A percentile compares a stretch with the other conserved stretches of the same genome.
phyloP scores from a whole-genome alignment of 1,284 basidiomycete species.

The Lentinula novae-zelandiae region DNA sequence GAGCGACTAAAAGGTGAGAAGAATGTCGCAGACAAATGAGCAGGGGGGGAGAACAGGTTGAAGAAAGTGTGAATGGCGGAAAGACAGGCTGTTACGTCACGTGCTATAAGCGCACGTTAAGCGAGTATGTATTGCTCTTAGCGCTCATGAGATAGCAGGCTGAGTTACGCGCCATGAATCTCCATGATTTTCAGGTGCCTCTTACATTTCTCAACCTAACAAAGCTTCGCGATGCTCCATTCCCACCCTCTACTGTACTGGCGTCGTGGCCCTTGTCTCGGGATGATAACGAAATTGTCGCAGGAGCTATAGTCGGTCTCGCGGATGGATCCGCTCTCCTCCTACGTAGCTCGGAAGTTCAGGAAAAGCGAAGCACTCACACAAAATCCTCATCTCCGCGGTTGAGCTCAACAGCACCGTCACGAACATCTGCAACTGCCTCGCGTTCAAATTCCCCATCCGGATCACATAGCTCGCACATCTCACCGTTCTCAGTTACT shows the following conservation, averaged over 20 bases:
- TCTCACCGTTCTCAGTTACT: conserved; percentile 32
- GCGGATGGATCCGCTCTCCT: conserved; percentile 8
- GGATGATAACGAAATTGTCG: not conserved
- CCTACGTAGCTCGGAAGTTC: conserved; percentile 2
- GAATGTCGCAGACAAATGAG: conserved; percentile 19
- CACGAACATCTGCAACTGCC: conserved; percentile 17
- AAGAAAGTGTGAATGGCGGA: not conserved
- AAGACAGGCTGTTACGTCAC: not conserved
- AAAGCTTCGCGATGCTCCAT: not conserved
- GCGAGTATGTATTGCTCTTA: not conserved
- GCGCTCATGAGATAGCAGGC: not conserved
- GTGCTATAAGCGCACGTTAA: not conserved
- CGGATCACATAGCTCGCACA: conserved; percentile 18
- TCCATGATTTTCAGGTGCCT: conserved; percentile 1
- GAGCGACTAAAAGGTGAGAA: conserved; percentile 34
- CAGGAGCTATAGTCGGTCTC: conserved; percentile 4
- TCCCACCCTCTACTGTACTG: not conserved
- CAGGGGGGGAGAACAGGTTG: not conserved
- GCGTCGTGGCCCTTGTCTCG: conserved; percentile 6
- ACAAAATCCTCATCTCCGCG: not conserved
- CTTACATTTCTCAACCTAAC: conserved; percentile 6
- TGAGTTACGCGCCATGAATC: not conserved
- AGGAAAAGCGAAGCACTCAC: not conserved
- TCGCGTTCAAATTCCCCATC: conserved; percentile 35
- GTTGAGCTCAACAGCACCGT: not conserved